Conservation (phyloP, 768 basidiomycete genomes). For the Tephrocybe sp. region DNA sequence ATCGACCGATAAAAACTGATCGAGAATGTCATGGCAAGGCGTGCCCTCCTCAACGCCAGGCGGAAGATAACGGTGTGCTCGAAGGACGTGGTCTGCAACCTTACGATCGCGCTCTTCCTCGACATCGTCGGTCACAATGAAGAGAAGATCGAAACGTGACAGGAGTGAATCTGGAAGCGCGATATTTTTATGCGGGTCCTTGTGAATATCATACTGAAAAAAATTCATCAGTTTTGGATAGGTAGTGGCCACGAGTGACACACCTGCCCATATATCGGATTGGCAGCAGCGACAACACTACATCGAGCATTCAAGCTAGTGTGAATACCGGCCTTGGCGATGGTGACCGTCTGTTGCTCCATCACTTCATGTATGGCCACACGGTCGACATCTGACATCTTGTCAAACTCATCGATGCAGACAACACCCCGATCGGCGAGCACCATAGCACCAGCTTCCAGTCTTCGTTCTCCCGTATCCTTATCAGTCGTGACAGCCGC, state of each 20-base stretch:
- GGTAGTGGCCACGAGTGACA: constrained; percentile 17
- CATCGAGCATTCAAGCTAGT: constrained; percentile 97
- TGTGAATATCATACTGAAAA: constrained; percentile 93
- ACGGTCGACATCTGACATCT: constrained; percentile 98
- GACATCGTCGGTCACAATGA: constrained; percentile 97
- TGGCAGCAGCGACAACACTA: constrained; percentile 96
- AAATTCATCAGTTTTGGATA: constrained; percentile 6
- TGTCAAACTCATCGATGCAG: constrained; percentile 99
- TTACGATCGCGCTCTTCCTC: constrained; percentile 90
- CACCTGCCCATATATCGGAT: constrained; percentile 97
- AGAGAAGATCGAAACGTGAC: constrained; percentile 97
- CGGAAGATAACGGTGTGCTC: constrained; percentile 95
- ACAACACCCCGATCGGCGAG: constrained; percentile 98
- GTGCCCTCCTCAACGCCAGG: constrained; percentile 97
- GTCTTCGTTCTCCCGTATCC: constrained; percentile 93
- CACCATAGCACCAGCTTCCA: constrained; percentile 99
- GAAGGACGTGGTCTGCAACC: constrained; percentile 96
- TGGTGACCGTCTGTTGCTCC: constrained; percentile 99
- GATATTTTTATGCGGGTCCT: constrained; percentile 98
- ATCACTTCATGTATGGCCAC: constrained; percentile 99
- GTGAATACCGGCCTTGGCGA: constrained; percentile 98
- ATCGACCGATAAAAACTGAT: constrained; percentile 86
- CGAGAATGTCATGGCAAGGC: constrained; percentile 81
- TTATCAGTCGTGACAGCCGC: constrained; percentile 98
- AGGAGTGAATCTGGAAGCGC: constrained; percentile 96